phyloP scores from a whole-genome alignment of 2,329 filamentous ascomycete species.

The Pseudocercospora fuligena region DNA sequence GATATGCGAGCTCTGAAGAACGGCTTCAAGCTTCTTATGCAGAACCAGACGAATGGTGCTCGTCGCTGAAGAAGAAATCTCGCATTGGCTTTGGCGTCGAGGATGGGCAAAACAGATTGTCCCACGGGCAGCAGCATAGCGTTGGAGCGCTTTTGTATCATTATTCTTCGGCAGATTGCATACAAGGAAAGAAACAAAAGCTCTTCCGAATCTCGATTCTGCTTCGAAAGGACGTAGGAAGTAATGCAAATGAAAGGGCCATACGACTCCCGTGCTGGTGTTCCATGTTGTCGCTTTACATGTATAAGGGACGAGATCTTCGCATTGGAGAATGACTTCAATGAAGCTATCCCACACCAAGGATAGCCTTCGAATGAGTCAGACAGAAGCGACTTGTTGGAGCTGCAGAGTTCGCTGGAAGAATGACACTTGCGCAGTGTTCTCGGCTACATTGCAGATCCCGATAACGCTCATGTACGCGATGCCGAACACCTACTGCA shows the following conservation, averaged over 20 bases:
- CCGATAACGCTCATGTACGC: not conserved
- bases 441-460: not conserved
- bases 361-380: too few species aligned
- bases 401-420: not conserved
- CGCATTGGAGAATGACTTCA: too few species aligned
- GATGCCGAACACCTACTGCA: not conserved
- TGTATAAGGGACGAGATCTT: too few species aligned
- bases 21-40: constrained; percentile 81
- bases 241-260: too few species aligned
- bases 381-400: too few species aligned
- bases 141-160: not conserved
- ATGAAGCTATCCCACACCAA: too few species aligned
- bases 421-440: not conserved
- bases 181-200: not conserved
- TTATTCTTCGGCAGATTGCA: not conserved
- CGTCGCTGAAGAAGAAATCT: constrained; percentile 15
- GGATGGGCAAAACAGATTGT: not conserved
- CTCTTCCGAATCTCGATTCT: too few species aligned
- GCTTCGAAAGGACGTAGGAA: too few species aligned
- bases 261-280: too few species aligned
- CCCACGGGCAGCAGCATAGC: not conserved
- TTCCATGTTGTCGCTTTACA: too few species aligned
- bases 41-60: constrained; percentile 28
- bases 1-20: constrained; percentile 96
- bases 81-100: not conserved